Conservation (phyloP, 2,329 filamentous ascomycete genomes). For the Alternaria sp. region DNA sequence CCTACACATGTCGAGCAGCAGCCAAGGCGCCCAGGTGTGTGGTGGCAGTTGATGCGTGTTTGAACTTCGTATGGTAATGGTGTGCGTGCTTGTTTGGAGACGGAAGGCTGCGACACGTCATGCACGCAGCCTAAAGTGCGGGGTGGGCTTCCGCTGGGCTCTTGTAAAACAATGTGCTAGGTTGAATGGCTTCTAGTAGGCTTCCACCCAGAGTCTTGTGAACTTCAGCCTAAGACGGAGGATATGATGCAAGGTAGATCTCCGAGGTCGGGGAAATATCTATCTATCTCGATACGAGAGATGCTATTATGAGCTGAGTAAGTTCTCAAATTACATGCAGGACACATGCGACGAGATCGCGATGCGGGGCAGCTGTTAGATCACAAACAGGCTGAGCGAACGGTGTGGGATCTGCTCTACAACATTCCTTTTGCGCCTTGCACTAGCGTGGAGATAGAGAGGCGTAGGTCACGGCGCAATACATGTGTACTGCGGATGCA, state of each 20-base stretch:
- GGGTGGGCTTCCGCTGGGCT: neutral
- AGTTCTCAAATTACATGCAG: slow-evolving; percentile 1
- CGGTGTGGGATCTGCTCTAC: slow-evolving; percentile 2
- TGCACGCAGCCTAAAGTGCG: slow-evolving; percentile 4
- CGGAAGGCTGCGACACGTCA: slow-evolving; percentile 9
- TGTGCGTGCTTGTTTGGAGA: slow-evolving; percentile 10
- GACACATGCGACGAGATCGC: neutral
- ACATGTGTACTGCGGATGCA: neutral
- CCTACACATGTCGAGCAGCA: neutral
- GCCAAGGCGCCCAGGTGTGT: slow-evolving; percentile 11
- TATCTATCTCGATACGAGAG: neutral
- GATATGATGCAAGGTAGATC: neutral
- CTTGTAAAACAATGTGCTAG: neutral
- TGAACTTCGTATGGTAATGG: slow-evolving; percentile 7
- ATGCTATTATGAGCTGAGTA: neutral
- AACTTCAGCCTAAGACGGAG: neutral
- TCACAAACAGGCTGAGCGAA: neutral
- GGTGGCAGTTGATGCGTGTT: slow-evolving; percentile 5
- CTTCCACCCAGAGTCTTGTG: neutral
- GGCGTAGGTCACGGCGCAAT: neutral
- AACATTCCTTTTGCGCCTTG: slow-evolving; percentile 4
- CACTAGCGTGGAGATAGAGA: neutral
- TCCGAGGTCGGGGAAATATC: neutral
- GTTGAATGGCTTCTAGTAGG: neutral
- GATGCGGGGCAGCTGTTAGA: slow-evolving; percentile 1